Evolutionary conservation across 257 asterid genomes (phyloP), one percentile per base, ranked within the genome.

Genomic region (Thymus quinquecostatus): DNA sequence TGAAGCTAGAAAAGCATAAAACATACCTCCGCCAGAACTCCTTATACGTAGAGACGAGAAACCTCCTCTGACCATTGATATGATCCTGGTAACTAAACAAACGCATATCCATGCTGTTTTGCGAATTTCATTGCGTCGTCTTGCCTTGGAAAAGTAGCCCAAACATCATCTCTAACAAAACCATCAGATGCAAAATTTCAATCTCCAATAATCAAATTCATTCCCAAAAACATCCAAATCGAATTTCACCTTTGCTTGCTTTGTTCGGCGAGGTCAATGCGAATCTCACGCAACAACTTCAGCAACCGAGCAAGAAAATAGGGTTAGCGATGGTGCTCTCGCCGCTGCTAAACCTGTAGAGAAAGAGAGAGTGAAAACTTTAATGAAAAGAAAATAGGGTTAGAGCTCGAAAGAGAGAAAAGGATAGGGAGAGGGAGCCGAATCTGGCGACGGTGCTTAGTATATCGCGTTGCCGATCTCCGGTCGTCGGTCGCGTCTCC

Each of bases 31-130:
- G 76, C 96, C 98, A 94, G 68, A 94, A 94, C 72, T 94, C 97
- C 61, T 83, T 74, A 66, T 89, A 94, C 4, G 94, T 82, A 40
- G 98, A 81, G 77, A 86, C 96, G 50, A 94, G 96, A 75, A 85
- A 91, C 82, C 98, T 87, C 84, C 98, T 80, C 80, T 91, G 96
- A 63, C 98, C 98, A 79, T 66, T 86, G 68, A 79, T 47, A 77
- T 89, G 98, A 87, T 94, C 96, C 83, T 94, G 97, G 72, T 91
- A 94, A 75, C 97, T 81, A 56, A 91, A 94, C 47, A 94, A 73
- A 50, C 85, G 92, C 86, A 77, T 80, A 66, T 3, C 65, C 38
- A 62, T 77, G 83, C 81, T 77, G 82, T 77, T 79, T 86, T 12
- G 78, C 81, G 45, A 80, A 84, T 68, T 87, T 91, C 80, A 86